Percentiles rank a stretch among this genome's conserved stretches.
Evolutionary conservation across 371 early-diverging fungal genomes (phyloP).

Genomic region (Circinella minor): DNA sequence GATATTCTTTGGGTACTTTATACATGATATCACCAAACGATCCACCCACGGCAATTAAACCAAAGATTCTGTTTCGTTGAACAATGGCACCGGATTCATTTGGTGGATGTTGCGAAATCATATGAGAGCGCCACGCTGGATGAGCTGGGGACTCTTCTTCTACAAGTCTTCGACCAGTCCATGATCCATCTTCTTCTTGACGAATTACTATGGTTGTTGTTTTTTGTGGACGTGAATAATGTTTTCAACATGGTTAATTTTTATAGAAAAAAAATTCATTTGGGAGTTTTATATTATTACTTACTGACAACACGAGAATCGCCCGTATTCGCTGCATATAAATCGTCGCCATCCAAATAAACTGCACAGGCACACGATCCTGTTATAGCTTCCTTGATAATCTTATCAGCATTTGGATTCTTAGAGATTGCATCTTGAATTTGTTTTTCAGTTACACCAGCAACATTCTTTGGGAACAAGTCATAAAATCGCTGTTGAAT

Average conservation of each 20-base stretch:
- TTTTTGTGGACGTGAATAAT: too few relatives aligned
- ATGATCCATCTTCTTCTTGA: conserved; percentile 48
- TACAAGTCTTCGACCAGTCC: conserved; percentile 52
- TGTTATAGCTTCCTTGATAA: conserved; percentile 60
- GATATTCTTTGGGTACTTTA: conserved; percentile 76
- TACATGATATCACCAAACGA: conserved; percentile 83
- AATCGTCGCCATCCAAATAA: conserved; percentile 69
- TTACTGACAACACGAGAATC: conserved; percentile 73
- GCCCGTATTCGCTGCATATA: conserved; percentile 83
- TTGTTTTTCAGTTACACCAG: conserved; percentile 43
- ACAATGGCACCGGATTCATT: conserved; percentile 42
- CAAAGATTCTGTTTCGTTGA: conserved; percentile 49
- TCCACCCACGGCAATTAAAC: conserved; percentile 57
- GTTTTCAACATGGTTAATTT: not conserved
- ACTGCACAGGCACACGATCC: conserved; percentile 85
- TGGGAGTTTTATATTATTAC: not conserved
- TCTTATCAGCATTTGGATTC: conserved; percentile 36
- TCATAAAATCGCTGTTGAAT: conserved; percentile 65
- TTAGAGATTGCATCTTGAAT: conserved; percentile 42
- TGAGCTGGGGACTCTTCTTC: conserved; percentile 54
- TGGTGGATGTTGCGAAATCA: conserved; percentile 50
- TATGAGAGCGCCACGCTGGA: conserved; percentile 44
- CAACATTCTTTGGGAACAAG: conserved; percentile 40
- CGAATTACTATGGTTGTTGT: conserved; percentile 35
- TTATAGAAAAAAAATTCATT: too few relatives aligned